Base-by-base conservation (phyloP, 345 rosid species). In the Pugionium dolabratum region DNA sequence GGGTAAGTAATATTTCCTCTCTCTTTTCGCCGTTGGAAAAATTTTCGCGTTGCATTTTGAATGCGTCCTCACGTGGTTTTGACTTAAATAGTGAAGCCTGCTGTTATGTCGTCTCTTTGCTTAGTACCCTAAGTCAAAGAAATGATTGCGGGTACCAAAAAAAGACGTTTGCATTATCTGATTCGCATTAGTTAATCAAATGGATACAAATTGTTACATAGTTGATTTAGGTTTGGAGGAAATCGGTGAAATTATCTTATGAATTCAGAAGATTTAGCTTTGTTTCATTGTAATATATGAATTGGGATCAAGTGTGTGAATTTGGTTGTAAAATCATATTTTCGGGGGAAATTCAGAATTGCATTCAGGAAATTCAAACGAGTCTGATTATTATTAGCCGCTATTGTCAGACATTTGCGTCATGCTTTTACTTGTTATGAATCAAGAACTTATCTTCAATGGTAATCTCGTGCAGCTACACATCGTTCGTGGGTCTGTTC, bases 401-500 rank as follows among this genome's bases (percentile, higher is more conserved):
- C 18, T 58, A 58, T 5, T 40, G 39, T 25, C 2, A 1, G 35
- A 30, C 31, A 3, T 59, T 37, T 18, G 3, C 2, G 45, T 46
- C 33, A 41, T 39, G 32, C 8, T 56, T 2, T 47, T 59, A 41
- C 32, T 39, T 5, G 4, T 2, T 28, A 56, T 43, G 62, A 54
- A 43, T 54, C 61, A 42, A 4, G 28, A 69, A 49, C 36, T 58
- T 10, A 33, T 30, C 4, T 52, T 43, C 1, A 34, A 34, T 66
- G 79, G 30, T 43, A 18, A 59, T 50, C 26, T 67, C 6, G 8
- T 72, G 67, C 76, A 91, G 97, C 73, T 90, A 90, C 82, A 93
- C 97, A 37, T 86, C 96, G 31, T 90, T 93, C 59, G 78, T 79
- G 1, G 86, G 87, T 9, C 50, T 93, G 78, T 93, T 84, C 74